Evolutionary conservation across 2,329 filamentous ascomycete genomes (phyloP).

Genomic region (Phoma sp.): DNA sequence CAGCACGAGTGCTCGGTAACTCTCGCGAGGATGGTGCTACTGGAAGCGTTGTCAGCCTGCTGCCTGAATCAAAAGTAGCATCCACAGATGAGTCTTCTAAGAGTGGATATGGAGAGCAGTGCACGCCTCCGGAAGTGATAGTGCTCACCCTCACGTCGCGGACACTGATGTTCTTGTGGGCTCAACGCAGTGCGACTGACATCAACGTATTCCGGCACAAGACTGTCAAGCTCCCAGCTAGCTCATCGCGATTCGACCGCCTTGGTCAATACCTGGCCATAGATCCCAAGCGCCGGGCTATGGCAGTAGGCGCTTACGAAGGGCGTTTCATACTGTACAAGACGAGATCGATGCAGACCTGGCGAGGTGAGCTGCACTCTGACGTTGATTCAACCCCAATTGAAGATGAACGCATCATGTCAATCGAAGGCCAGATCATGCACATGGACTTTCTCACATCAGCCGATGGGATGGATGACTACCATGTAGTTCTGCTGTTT

Average conservation of each 20-base stretch:
- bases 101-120: constrained; percentile 27
- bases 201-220: constrained; percentile 66
- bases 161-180: constrained; percentile 78
- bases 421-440: constrained; percentile 72
- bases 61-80: constrained; percentile 19
- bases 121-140: constrained; percentile 75
- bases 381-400: constrained; percentile 64
- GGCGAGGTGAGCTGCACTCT: constrained; percentile 54
- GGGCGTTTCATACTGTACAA: constrained; percentile 74
- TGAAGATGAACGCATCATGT: constrained; percentile 54
- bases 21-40: constrained; percentile 29
- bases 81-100: constrained; percentile 22
- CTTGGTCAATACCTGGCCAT: constrained; percentile 73
- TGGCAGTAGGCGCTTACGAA: constrained; percentile 74
- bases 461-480: constrained; percentile 67
- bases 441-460: constrained; percentile 88
- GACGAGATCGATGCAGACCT: constrained; percentile 62
- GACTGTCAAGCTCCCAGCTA: constrained; percentile 64
- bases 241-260: constrained; percentile 59
- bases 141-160: constrained; percentile 76
- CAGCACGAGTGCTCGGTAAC: constrained; percentile 75
- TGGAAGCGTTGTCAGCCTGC: constrained; percentile 26
- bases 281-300: constrained; percentile 70
- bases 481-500: constrained; percentile 77
- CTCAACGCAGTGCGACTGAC: constrained; percentile 55